A percentile compares a stretch with the other conserved stretches of the same genome.
Evolutionary conservation across 768 basidiomycete species (phyloP).

Genomic region (Rhodotorula graminis): DNA sequence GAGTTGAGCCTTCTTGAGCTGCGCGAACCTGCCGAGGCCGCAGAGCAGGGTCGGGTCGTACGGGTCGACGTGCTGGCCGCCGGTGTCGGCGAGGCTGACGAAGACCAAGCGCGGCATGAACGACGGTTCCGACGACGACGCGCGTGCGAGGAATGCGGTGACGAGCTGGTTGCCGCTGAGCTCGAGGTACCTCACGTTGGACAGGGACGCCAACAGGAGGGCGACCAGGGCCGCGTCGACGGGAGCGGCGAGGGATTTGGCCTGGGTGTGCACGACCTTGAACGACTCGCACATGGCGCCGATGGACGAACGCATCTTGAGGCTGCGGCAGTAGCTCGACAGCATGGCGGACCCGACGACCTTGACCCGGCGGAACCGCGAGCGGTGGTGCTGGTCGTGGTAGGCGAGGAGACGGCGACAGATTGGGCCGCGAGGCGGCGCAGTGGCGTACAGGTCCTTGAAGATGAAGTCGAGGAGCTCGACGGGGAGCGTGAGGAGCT

Average conservation of each 20-base stretch:
- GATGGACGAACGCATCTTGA: neutral
- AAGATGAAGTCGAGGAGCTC: neutral
- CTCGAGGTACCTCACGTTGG: neutral
- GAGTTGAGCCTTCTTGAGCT: neutral
- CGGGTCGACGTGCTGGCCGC: neutral
- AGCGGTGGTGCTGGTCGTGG: neutral
- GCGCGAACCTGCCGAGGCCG: neutral
- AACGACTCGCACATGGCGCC: neutral
- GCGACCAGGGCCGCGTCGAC: neutral
- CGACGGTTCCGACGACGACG: no score
- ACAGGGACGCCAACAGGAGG: neutral
- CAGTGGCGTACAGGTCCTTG: neutral
- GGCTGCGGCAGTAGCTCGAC: neutral
- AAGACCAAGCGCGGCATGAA: neutral
- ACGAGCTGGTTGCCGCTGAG: neutral
- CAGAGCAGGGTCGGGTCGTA: neutral
- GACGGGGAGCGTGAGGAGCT: neutral
- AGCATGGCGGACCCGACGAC: neutral
- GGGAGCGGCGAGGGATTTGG: no score
- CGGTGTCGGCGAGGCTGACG: no score
- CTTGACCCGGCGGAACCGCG: neutral
- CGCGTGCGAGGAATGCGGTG: neutral
- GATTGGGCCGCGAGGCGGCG: neutral
- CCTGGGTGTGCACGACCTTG: neutral
- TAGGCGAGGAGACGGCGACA: neutral